Evolutionary conservation across 371 early-diverging fungal species (phyloP).

Genomic region (Apophysomyces trapeziformis): DNA sequence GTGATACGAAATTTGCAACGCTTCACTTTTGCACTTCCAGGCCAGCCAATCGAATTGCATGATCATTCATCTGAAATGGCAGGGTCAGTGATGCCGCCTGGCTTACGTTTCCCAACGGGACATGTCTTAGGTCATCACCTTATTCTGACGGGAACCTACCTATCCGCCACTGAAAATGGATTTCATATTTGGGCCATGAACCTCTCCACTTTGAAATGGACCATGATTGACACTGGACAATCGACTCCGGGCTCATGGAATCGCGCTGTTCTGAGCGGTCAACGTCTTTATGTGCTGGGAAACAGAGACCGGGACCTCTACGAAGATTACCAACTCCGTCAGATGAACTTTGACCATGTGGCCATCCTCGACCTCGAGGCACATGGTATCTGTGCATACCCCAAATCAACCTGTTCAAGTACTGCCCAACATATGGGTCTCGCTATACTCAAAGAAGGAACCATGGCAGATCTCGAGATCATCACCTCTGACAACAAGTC

Average conservation of each 20-base stretch:
- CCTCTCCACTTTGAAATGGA: slow-evolving; percentile 67
- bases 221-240: slow-evolving; percentile 69
- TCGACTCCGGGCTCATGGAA: slow-evolving; percentile 79
- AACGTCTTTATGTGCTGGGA: slow-evolving; percentile 74
- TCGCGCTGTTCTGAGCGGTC: slow-evolving; percentile 63
- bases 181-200: slow-evolving; percentile 81
- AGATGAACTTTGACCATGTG: slow-evolving; percentile 77
- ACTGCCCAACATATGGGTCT: slow-evolving; percentile 71
- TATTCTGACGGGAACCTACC: slow-evolving; percentile 75
- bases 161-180: slow-evolving; percentile 65
- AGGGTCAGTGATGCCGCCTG: slow-evolving; percentile 70
- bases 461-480: slow-evolving; percentile 72
- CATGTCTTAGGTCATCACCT: slow-evolving; percentile 70
- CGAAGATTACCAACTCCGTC: slow-evolving; percentile 79
- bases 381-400: slow-evolving; percentile 71
- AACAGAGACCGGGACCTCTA: slow-evolving; percentile 67
- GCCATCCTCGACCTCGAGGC: slow-evolving; percentile 75
- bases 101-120: slow-evolving; percentile 80
- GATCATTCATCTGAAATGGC: slow-evolving; percentile 70
- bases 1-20: slow-evolving; percentile 73
- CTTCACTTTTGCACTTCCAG: slow-evolving; percentile 46
- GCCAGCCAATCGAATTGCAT: slow-evolving; percentile 29
- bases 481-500: slow-evolving; percentile 60
- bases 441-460: slow-evolving; percentile 65
- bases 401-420: slow-evolving; percentile 55